Base-by-base conservation (phyloP, 495 filamentous ascomycete species). In the Lepidopterella palustris region DNA sequence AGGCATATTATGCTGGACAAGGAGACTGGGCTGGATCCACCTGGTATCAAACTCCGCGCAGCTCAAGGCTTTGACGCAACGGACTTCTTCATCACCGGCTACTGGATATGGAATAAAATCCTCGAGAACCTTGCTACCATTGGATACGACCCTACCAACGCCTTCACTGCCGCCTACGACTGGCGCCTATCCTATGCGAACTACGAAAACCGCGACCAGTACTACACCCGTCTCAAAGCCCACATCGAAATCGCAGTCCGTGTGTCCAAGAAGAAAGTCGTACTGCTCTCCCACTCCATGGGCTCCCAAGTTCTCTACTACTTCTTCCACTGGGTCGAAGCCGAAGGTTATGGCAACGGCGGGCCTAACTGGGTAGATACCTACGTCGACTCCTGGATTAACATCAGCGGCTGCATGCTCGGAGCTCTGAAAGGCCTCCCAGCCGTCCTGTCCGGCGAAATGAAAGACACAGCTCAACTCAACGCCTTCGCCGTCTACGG, bases 101-200 rank as follows among this genome's bases (percentile, higher is more conserved):
- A 98, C 72, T 98, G 93, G 93, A 97, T 98, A 60, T 98, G 95
- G 93, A 95, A 87, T 67, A 98, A 98, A 74, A 96, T 98, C 54
- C 73, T 98, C 25, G 92, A 98, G 69, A 97, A 98, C 67, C 76
- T 98, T 51, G 93, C 93, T 0, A 91, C 87, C 1, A 87, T 98
- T 59, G 95, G 93, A 20, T 97, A 97, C 73, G 95, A 98, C 66
- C 91, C 93, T 27, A 93, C 88, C 13, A 97, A 95, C 71, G 90
- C 92, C 1, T 97, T 90, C 65, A 95, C 91, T 0, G 93, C 95
- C 1, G 89, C 93, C 9, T 97, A 97, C 71, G 93, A 97, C 71
- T 97, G 93, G 93, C 82, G 93, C n/a, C 73, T 98, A n/a, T 86
- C 90, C 6, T 97, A 95, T 69, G 73, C 75, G 59, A 96, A 96